phyloP scores from a whole-genome alignment of 164 flowering plant genomes.

The Vitis labrusca region DNA sequence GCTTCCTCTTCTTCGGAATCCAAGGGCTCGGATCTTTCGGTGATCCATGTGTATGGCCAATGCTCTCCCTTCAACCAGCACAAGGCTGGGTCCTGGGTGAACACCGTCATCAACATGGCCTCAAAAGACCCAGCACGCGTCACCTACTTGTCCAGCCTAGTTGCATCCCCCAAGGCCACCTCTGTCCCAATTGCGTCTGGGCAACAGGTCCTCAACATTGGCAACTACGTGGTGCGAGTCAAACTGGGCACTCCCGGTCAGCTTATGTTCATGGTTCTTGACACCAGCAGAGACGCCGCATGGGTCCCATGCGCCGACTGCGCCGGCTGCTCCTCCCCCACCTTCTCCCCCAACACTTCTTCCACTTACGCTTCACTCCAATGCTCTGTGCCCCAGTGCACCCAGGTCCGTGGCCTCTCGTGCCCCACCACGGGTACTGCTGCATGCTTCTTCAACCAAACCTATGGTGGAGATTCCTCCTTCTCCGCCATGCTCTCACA shows the following conservation, averaged over 20 bases:
- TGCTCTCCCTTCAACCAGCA: constrained; percentile 77
- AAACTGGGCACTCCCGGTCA: constrained; percentile 86
- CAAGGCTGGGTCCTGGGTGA: constrained; percentile 40
- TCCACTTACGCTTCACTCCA: constrained; percentile 45
- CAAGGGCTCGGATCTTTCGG: constrained; percentile 53
- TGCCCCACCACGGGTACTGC: constrained; percentile 53
- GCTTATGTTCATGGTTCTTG: constrained; percentile 83
- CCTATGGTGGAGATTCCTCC: constrained; percentile 81
- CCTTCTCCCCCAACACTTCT: constrained; percentile 55
- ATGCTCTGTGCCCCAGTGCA: constrained; percentile 66
- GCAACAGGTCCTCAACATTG: constrained; percentile 56
- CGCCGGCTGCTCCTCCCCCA: constrained; percentile 56
- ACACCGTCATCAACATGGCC: constrained; percentile 73
- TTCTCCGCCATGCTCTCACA: constrained; percentile 61
- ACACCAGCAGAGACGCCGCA: constrained; percentile 74
- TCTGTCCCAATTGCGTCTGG: constrained; percentile 73
- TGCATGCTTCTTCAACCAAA: constrained; percentile 65
- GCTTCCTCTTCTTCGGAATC: constrained; percentile 16
- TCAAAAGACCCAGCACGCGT: constrained; percentile 64
- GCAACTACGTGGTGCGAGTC: constrained; percentile 72
- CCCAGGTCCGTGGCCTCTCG: constrained; percentile 54
- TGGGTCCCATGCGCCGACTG: constrained; percentile 86
- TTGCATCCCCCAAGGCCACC: constrained; percentile 33
- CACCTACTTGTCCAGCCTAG: constrained; percentile 51
- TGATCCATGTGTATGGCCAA: constrained; percentile 69